Evolutionary conservation across 805 yeast species (phyloP).

Genomic region (Cyberlindnera euphorbiae): DNA sequence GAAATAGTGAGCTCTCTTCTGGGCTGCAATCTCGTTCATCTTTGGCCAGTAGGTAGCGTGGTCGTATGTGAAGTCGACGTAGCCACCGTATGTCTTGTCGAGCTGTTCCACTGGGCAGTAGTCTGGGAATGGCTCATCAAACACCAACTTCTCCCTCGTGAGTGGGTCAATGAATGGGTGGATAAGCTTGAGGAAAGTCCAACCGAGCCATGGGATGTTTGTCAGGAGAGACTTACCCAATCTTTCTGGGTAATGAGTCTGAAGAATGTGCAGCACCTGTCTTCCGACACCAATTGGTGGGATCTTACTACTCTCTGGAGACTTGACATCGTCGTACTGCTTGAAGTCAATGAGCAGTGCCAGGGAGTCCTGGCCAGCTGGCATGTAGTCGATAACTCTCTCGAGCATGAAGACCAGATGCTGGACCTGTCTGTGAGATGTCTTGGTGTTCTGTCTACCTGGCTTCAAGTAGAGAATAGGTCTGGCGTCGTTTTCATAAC

Average conservation of each 20-base stretch:
- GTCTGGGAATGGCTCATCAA: slow-evolving; percentile 79
- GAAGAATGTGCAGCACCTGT: slow-evolving; percentile 88
- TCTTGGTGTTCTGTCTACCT: slow-evolving; percentile 92
- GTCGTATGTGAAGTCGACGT: slow-evolving; percentile 74
- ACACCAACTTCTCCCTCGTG: slow-evolving; percentile 89
- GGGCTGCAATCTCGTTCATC: slow-evolving; percentile 54
- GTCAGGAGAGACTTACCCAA: slow-evolving; percentile 88
- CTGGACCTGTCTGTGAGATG: slow-evolving; percentile 89
- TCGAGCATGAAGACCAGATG: slow-evolving; percentile 92
- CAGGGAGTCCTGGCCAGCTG: slow-evolving; percentile 90
- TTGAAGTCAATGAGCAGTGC: slow-evolving; percentile 92
- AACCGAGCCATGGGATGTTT: slow-evolving; percentile 90
- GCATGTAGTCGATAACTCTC: slow-evolving; percentile 90
- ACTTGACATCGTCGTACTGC: slow-evolving; percentile 55
- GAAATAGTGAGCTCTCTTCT: slow-evolving; percentile 58
- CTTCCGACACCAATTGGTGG: slow-evolving; percentile 90
- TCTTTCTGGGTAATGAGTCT: slow-evolving; percentile 96
- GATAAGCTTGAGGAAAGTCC: slow-evolving; percentile 86
- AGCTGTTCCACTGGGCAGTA: slow-evolving; percentile 81
- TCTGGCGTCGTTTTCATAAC: slow-evolving; percentile 83
- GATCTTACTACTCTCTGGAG: slow-evolving; percentile 42
- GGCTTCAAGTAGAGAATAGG: slow-evolving; percentile 92
- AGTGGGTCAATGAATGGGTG: slow-evolving; percentile 96
- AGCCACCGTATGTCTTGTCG: slow-evolving; percentile 82
- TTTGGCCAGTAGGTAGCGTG: slow-evolving; percentile 79